Evolutionary conservation across 495 filamentous ascomycete genomes (phyloP), one percentile per base, ranked within the genome.

Genomic region (Tuber umbilicatum): DNA sequence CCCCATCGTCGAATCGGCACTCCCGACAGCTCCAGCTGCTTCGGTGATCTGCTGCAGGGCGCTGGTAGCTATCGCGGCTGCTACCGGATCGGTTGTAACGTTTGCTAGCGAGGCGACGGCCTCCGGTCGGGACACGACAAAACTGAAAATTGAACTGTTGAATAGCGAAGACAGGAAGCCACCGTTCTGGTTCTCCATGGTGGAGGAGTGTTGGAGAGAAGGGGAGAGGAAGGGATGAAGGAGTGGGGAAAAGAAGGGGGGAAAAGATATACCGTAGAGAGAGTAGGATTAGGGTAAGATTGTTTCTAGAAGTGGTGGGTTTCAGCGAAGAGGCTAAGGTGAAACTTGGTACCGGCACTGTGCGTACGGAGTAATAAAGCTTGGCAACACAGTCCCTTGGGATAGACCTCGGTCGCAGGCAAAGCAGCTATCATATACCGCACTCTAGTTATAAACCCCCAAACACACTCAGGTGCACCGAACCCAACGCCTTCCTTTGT

Each of bases 111-210:
- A 55, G 16, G 41, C 0, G 70, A 64, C 43, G 12, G 68, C n/a
- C 41, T 45, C 37, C 27, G 41, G 69, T 40, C 68, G 55, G 69
- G 42, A 40, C 27, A 31, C 9, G 69, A 43, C 55, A 64, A 35
- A 64, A 35, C 12, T 64, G 27, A 35, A 64, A 27, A 64, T 64
- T 64, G 55, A 35, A 5, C 27, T 31, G 27, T 64, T 64, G 27
- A 64, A 64, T 35, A 70, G 35, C 37, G 38, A 70, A 40, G 69
- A 38, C 35, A 69, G 41, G 69, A 71, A 71, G 17, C 55, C 72
- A 35, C 64, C 35, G 31, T 43, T 73, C 31, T 23, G 42, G 40
- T 31, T 41, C 47, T 67, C 76, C 64, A 70, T 47, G 69, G 55
- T 19, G 69, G 43, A n/a, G 70, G 27, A 27, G 37, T 31, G 50